Evolutionary conservation across 2,329 filamentous ascomycete species (phyloP).

Genomic region (Phaeophleospora eucalypticola): DNA sequence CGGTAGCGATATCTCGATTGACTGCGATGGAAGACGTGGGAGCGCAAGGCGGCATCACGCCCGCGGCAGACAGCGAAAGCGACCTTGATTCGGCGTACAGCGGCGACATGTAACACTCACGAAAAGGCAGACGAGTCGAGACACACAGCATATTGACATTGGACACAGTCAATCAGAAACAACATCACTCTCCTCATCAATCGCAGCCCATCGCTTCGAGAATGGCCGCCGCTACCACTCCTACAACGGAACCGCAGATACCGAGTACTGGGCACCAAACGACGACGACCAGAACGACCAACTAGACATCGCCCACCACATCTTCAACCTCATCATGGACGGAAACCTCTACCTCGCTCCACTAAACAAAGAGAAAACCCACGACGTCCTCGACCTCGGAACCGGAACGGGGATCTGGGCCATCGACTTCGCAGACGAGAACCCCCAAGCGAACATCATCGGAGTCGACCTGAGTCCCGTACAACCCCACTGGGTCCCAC

Average conservation of each 20-base stretch:
- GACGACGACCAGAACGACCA: constrained; percentile 26
- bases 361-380: constrained; percentile 13
- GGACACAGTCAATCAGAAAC: constrained; percentile 11
- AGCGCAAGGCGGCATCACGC: neutral
- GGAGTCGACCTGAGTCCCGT: constrained; percentile 37
- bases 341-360: constrained; percentile 29
- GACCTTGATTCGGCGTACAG: constrained; percentile 11
- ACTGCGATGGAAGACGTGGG: neutral
- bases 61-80: neutral
- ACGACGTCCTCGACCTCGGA: constrained; percentile 41
- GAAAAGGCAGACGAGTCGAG: too few species aligned
- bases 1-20: too few species aligned
- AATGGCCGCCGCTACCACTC: constrained; percentile 34
- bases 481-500: constrained; percentile 23
- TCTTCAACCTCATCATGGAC: constrained; percentile 34
- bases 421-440: constrained; percentile 33
- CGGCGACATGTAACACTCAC: constrained; percentile 9
- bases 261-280: constrained; percentile 35
- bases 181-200: constrained; percentile 9
- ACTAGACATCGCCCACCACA: constrained; percentile 43
- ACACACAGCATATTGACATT: too few species aligned
- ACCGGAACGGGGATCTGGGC: constrained; percentile 44
- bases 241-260: constrained; percentile 23
- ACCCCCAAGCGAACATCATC: constrained; percentile 31
- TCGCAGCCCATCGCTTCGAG: constrained; percentile 27